Base-by-base conservation (phyloP, 768 basidiomycete species). In the Naganishia kalamii region DNA sequence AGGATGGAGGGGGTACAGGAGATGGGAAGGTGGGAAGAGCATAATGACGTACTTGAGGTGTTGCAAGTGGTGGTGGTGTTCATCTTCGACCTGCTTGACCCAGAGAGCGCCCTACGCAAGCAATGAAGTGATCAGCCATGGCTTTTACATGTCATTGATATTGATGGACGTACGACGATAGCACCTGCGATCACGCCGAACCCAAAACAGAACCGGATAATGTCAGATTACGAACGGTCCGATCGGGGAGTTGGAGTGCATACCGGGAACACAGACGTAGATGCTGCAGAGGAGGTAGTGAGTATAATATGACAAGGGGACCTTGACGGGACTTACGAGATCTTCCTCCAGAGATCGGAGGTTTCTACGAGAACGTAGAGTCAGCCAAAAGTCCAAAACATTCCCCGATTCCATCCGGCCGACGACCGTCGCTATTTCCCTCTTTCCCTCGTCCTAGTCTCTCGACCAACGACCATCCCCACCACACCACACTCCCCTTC, bases 181-280 rank as follows among this genome's bases (percentile, higher is more conserved):
- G 54, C 50, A 65, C 65, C 65, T 65, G 59, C 19, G 6, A 62
- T 29, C 6, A 12, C 35, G 10, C 13, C 6, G 27, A 47, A 47
- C 30, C n/a, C 12, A 59, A 1, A 4, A 43, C 19, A 27, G 25
- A 62, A 12, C 27, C 33, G 25, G 32, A 10, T n/a, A 57, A 7
- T 35, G 30, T 27, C 6, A 12, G 8, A 57, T 32, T n/a, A 32
- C 5, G 57, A 19, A 40, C 17, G 8, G 10, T 40, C 17, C 10
- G 37, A 8, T 48, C 51, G 17, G 27, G 11, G 29, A 54, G 32
- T n/a, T n/a, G 37, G 11, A 13, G 17, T 49, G 27, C 61, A 10
- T 61, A 65, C 70, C 76, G 60, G 76, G 76, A 64, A 77, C 66
- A 63, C 75, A 76, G 48, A 77, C 72, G 72, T 71, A 77, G 68